A percentile compares a stretch with the other conserved stretches of the same genome.
Conservation (phyloP, 345 rosid species). For the Triadica sebifera region DNA sequence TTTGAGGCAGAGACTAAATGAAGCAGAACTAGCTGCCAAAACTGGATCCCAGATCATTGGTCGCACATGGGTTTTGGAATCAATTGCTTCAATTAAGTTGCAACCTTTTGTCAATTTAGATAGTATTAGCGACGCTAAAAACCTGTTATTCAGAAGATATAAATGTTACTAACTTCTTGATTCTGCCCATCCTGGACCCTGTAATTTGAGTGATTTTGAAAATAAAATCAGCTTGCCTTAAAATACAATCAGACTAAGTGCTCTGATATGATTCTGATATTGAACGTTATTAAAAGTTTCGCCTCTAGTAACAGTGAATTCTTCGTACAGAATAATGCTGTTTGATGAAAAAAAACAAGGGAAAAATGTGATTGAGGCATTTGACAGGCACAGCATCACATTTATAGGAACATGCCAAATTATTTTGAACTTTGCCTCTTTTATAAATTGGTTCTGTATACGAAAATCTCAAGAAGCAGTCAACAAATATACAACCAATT, state of each 20-base stretch:
- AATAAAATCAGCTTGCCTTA: background rate
- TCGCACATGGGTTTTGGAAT: constrained; percentile 79
- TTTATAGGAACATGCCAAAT: background rate
- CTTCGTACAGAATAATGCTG: too few relatives aligned
- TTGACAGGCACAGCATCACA: too few relatives aligned
- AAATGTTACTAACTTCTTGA: background rate
- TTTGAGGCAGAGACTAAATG: constrained; percentile 64
- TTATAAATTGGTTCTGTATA: background rate
- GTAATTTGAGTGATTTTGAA: constrained; percentile 6
- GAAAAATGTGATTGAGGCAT: too few relatives aligned
- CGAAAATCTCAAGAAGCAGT: background rate
- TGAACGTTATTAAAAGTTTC: too few relatives aligned
- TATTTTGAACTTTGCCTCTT: background rate
- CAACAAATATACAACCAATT: background rate
- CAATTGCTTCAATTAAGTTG: constrained; percentile 63
- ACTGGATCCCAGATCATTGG: constrained; percentile 49
- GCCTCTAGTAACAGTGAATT: too few relatives aligned
- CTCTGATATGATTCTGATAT: too few relatives aligned
- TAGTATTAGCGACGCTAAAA: background rate
- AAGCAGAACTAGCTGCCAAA: constrained; percentile 59
- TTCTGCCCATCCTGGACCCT: background rate
- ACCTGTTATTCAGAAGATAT: background rate
- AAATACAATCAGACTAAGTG: too few relatives aligned
- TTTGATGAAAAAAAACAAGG: too few relatives aligned
- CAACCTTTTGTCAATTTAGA: constrained; percentile 39